A percentile compares a stretch with the other conserved stretches of the same genome.
phyloP scores from a whole-genome alignment of 768 basidiomycete genomes.

The Russula lepida region DNA sequence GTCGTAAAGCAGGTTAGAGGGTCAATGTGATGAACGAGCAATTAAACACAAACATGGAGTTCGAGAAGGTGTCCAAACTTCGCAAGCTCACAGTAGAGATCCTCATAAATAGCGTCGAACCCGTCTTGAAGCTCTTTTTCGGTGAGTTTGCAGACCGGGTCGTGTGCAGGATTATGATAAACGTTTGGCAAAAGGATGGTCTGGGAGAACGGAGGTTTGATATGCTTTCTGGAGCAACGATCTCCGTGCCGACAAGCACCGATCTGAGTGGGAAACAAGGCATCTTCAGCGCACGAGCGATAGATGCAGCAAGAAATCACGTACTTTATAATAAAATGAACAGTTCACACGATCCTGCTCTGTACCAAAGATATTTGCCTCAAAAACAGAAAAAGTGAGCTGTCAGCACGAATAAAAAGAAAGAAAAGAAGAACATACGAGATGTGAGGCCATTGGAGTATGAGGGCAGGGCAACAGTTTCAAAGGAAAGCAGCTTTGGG shows the following conservation, averaged over 20 bases:
- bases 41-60: conserved; percentile 61
- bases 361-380: conserved; percentile 95
- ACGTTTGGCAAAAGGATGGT: conserved; percentile 95
- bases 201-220: conserved; percentile 94
- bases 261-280: conserved; percentile 47
- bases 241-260: conserved; percentile 98
- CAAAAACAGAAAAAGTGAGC: not conserved
- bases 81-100: conserved; percentile 86
- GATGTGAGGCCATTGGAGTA: conserved; percentile 57
- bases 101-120: conserved; percentile 91
- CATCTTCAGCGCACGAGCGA: conserved; percentile 1
- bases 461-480: not conserved
- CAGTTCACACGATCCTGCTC: conserved; percentile 97
- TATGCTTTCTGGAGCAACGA: conserved; percentile 96
- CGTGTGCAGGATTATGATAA: conserved; percentile 96
- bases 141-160: conserved; percentile 79
- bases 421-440: conserved; percentile 40
- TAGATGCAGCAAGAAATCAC: conserved; percentile 21
- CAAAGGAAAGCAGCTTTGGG: not conserved
- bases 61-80: conserved; percentile 96
- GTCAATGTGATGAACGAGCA: not conserved
- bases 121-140: conserved; percentile 87
- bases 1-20: not conserved
- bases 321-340: conserved; percentile 95
- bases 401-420: not conserved